Conservation (phyloP, 1,139 yeast genomes). For the Hanseniaspora gamundiae region DNA sequence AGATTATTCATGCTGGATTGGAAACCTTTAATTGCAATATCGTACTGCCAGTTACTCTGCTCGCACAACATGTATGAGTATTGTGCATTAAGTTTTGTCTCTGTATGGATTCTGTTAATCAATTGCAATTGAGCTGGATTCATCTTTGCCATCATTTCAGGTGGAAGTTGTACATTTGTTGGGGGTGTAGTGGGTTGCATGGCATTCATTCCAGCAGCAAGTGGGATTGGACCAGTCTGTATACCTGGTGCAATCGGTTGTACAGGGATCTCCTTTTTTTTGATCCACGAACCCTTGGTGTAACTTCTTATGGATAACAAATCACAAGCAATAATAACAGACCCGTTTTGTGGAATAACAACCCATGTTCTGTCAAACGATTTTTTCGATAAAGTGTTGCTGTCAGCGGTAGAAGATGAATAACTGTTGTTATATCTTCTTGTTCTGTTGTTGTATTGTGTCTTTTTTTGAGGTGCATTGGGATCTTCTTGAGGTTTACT, state of each 20-base stretch:
- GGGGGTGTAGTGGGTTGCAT: slow-evolving; percentile 12
- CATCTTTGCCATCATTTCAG: slow-evolving; percentile 42
- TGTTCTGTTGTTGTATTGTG: slow-evolving; percentile 25
- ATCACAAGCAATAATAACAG: slow-evolving; percentile 78
- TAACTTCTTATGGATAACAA: slow-evolving; percentile 55
- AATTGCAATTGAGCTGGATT: slow-evolving; percentile 52
- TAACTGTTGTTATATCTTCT: slow-evolving; percentile 26
- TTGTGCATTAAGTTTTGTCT: slow-evolving; percentile 66
- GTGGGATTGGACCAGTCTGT: slow-evolving; percentile 1
- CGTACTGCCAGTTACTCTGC: slow-evolving; percentile 79
- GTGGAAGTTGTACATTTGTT: slow-evolving; percentile 26
- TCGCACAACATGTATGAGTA: slow-evolving; percentile 78
- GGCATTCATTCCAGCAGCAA: slow-evolving; percentile 5
- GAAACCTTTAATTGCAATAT: slow-evolving; percentile 58
- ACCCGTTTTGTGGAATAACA: slow-evolving; percentile 61
- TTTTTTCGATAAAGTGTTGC: slow-evolving; percentile 42
- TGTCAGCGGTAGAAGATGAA: slow-evolving; percentile 20
- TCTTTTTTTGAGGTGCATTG: slow-evolving; percentile 10
- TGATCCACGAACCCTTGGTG: slow-evolving; percentile 50
- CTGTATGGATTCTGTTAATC: slow-evolving; percentile 50
- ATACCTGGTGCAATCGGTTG: slow-evolving; percentile 1
- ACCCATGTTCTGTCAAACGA: slow-evolving; percentile 83
- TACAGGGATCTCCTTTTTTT: slow-evolving; percentile 15
- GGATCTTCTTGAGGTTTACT: slow-evolving; percentile 36
- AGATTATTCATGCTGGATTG: slow-evolving; percentile 44